Conservation (phyloP, 2,329 filamentous ascomycete genomes). For the Fusarium guadeloupense region DNA sequence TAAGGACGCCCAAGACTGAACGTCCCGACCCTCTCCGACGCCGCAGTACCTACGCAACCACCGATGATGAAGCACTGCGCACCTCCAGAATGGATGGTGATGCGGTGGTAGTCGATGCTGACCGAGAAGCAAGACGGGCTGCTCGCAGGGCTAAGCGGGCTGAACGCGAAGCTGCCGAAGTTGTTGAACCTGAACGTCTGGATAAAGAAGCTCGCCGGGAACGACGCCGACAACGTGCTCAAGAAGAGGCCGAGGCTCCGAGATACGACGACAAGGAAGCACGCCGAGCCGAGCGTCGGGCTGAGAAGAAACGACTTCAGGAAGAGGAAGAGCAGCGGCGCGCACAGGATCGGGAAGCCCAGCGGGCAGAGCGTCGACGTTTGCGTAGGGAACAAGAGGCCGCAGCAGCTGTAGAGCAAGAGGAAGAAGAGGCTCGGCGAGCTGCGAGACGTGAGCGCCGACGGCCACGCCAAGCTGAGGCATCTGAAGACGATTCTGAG, state of each 20-base stretch:
- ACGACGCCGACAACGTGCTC: conserved; percentile 59
- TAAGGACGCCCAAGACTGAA: conserved; percentile 60
- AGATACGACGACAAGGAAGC: conserved; percentile 56
- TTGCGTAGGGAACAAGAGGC: conserved; percentile 59
- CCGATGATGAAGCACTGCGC: conserved; percentile 59
- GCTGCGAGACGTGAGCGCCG: conserved; percentile 60
- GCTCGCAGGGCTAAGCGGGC: conserved; percentile 68
- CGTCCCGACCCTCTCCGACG: conserved; percentile 52
- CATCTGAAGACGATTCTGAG: conserved; percentile 62
- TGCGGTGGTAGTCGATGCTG: conserved; percentile 60
- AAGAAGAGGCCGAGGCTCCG: conserved; percentile 60
- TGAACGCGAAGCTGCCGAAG: conserved; percentile 52
- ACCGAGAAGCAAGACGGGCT: conserved; percentile 69
- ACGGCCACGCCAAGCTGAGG: conserved; percentile 56
- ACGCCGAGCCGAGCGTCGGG: conserved; percentile 63
- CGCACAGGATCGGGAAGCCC: conserved; percentile 60
- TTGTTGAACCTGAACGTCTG: conserved; percentile 63
- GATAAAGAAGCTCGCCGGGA: conserved; percentile 68
- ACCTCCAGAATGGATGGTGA: conserved; percentile 62
- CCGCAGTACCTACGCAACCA: conserved; percentile 59
- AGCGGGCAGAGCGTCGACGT: conserved; percentile 61
- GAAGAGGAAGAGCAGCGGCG: conserved; percentile 67
- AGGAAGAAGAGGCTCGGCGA: conserved; percentile 57
- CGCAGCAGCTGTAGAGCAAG: conserved; percentile 54
- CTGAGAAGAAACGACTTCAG: conserved; percentile 40